Percentiles rank a stretch among this genome's conserved stretches.
phyloP scores from a whole-genome alignment of 148 eudicot species.

The Nyssa sinensis region DNA sequence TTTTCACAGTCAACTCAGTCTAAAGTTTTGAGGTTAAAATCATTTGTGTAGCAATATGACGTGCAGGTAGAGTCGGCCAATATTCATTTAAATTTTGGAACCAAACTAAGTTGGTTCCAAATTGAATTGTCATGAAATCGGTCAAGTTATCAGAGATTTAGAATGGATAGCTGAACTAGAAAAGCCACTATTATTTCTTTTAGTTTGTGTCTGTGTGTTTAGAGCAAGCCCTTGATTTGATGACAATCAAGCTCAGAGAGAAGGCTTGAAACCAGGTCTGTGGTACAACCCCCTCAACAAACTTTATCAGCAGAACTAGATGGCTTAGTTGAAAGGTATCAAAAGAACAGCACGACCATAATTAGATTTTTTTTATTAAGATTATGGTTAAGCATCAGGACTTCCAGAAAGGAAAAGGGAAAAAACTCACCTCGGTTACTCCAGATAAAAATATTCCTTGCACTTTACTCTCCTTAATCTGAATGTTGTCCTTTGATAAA shows the following conservation, averaged over 20 bases:
- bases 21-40: background rate
- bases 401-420: background rate
- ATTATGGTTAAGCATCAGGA: background rate
- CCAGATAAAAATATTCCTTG: conserved; percentile 74
- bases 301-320: background rate
- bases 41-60: background rate
- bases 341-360: background rate
- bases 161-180: background rate
- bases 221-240: background rate
- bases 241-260: background rate
- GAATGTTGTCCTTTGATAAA: conserved; percentile 83
- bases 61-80: background rate
- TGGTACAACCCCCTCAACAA: background rate
- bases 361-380: background rate
- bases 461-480: conserved; percentile 77
- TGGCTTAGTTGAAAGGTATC: background rate
- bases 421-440: conserved; percentile 66
- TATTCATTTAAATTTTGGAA: background rate
- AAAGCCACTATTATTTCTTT: background rate
- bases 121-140: background rate
- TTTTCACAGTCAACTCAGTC: background rate
- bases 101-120: background rate
- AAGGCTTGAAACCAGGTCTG: background rate
- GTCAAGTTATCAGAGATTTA: background rate
- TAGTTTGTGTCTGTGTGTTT: background rate